phyloP scores from a whole-genome alignment of 805 yeast genomes.

The Kluyveromyces dobzhanskii region DNA sequence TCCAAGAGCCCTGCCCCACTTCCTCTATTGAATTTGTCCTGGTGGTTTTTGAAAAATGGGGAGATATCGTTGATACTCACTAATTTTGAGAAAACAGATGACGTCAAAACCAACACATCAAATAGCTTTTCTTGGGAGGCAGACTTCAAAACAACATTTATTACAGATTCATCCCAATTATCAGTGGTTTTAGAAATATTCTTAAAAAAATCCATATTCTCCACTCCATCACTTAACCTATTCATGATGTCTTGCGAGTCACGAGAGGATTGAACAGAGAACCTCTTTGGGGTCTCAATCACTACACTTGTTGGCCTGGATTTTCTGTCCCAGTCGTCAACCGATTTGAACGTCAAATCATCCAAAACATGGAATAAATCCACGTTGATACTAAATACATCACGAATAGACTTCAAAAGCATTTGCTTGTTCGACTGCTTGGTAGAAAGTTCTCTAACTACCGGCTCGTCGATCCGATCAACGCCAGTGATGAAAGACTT shows the following conservation, averaged over 20 bases:
- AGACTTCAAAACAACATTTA: conserved; percentile 49
- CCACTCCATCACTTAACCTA: conserved; percentile 20
- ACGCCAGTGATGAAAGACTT: conserved; percentile 36
- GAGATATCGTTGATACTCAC: conserved; percentile 38
- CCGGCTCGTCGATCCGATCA: conserved; percentile 35
- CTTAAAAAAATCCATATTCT: conserved; percentile 26
- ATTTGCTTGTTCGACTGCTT: conserved; percentile 35
- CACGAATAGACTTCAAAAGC: conserved; percentile 48
- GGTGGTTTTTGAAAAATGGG: conserved; percentile 22
- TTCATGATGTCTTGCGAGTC: conserved; percentile 19
- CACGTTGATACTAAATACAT: conserved; percentile 54
- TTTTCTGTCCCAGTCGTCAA: conserved; percentile 26
- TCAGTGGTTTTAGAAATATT: conserved; percentile 26
- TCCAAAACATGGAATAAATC: conserved; percentile 47
- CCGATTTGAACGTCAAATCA: conserved; percentile 52
- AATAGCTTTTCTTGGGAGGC: conserved; percentile 70
- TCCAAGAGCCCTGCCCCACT: conserved; percentile 26
- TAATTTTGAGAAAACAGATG: conserved; percentile 43
- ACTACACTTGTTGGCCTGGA: conserved; percentile 41
- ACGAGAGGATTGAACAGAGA: conserved; percentile 31
- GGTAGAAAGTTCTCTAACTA: conserved; percentile 17
- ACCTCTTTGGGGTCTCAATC: conserved; percentile 38
- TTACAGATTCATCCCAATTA: conserved; percentile 27
- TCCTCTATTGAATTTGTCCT: conserved; percentile 4
- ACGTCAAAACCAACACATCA: conserved; percentile 71